Evolutionary conservation across 2,329 filamentous ascomycete species (phyloP).

Genomic region (Metarhizium humberi): DNA sequence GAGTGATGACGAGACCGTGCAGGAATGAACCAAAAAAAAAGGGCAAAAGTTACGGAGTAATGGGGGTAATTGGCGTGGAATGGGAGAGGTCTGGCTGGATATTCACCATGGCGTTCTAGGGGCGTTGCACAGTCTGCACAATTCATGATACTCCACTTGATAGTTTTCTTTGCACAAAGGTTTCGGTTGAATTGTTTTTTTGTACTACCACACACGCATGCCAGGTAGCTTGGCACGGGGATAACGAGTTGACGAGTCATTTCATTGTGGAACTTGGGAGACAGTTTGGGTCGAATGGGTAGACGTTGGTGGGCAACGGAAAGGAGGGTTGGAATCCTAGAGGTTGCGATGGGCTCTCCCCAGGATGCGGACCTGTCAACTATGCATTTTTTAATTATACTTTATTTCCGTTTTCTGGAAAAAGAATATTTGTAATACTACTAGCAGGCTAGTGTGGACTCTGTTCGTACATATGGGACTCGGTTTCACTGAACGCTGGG

Average conservation of each 20-base stretch:
- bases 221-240: neutral
- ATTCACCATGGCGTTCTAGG: neutral
- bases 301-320: neutral
- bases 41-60: neutral
- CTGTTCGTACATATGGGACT: no score
- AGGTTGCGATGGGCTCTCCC: neutral
- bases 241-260: slow-evolving; percentile 5
- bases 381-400: no score
- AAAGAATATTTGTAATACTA: no score
- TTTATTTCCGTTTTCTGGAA: no score
- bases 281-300: neutral
- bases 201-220: neutral
- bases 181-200: slow-evolving; percentile 1
- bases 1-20: slow-evolving; percentile 35
- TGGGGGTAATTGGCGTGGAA: neutral
- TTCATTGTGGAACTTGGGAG: neutral
- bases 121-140: slow-evolving; percentile 1
- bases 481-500: no score
- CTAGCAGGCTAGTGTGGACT: no score
- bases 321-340: neutral
- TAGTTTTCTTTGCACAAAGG: neutral
- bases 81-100: neutral
- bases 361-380: no score
- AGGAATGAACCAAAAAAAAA: neutral
- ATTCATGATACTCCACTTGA: slow-evolving; percentile 3